Evolutionary conservation across 371 early-diverging fungal genomes (phyloP), one percentile per base, ranked within the genome.

Genomic region (Mortierella sp.): DNA sequence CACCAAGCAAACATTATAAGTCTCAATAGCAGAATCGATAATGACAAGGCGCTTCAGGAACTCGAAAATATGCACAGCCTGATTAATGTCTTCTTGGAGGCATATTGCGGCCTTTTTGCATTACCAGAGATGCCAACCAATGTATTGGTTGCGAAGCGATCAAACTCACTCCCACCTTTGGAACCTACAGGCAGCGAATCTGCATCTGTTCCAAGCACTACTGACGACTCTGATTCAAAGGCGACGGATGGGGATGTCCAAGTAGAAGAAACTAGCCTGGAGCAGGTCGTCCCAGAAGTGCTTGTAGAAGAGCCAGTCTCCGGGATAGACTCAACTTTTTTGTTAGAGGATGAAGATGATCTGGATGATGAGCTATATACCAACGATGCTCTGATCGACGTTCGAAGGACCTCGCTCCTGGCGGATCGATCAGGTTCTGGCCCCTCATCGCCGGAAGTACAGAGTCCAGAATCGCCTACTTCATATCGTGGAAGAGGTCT

Each of bases 301-400:
- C 11, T 62, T 6, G 48, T 70, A 55, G 64, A 70, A 53, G 72
- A 67, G 47, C 65, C 69, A 16, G 41, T 3, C 9, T 21, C 33
- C 1, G 58, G 63, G 19, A 40, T 53, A 41, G 72, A 52, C 11
- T 70, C 65, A n/a, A 84, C 90, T 0, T 88, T 90, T 74, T 85
- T 86, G 67, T 79, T 90, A 41, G 88, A 87, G 9, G 89, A 88
- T 63, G 87, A 86, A 16, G 90, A 90, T 45, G 90, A 88, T 19
- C 21, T 80, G 75, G 81, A 80, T n/a, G 81, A 80, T 38, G 81
- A 80, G 22, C 62, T 68, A 3, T 70, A 61, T 58, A 70, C 70
- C 21, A 70, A 69, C 43, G 79, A 79, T 59, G 74, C 66, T 15
- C 36, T 79, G 57, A 73, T 67, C 50, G 79, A 74, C 28, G 79